Evolutionary conservation across 495 filamentous ascomycete genomes (phyloP), one percentile per base, ranked within the genome.

Genomic region (Ascodesmis nigricans): DNA sequence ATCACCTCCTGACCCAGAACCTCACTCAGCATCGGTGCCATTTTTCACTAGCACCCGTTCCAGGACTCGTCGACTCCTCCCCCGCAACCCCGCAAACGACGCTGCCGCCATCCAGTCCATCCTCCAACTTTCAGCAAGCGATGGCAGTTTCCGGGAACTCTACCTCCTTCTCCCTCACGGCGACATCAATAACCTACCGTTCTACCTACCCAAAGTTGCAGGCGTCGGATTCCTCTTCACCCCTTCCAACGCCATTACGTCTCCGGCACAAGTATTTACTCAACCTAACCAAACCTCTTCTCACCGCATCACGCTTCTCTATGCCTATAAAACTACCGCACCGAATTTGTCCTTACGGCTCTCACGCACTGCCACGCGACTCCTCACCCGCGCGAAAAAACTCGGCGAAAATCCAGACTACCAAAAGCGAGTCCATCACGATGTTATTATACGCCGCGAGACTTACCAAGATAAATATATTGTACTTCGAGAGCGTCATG

Each of bases 161-260:
- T 65, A 87, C n/a, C 52, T 87, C 13, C 90, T 83, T 49, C 60
- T 75, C 17, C 78, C 83, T 18, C 82, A 91, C 53, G 64, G 71
- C 9, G 46, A 61, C 16, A 53, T 58, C 0, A 58, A 62, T 10
- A 66, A 75, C 11, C 63, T 82, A 29, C 84, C 84, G 4, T 91
- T 69, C 56, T 95, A 95, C 48, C 80, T 91, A 46, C 84, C 84
- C 4, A 54, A 60, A 36, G 70, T 91, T 3, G 62, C 62, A 30
- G 67, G 65, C 3, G 55, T 90, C 18, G 81, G 75, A 1, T 80
- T 79, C 53, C 55, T 79, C 4, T 75, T 90, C 49, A 61, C 65
- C 31, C 78, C 62, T 54, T 6, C 23, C 23, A 11, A 6, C 23
- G 23, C 11, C 23, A 6, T 11, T 11, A 25, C 23, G 6, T 25